A percentile compares a stretch with the other conserved stretches of the same genome.
phyloP scores from a whole-genome alignment of 192 early-diverging fungal genomes.

The Diversispora epigaea region DNA sequence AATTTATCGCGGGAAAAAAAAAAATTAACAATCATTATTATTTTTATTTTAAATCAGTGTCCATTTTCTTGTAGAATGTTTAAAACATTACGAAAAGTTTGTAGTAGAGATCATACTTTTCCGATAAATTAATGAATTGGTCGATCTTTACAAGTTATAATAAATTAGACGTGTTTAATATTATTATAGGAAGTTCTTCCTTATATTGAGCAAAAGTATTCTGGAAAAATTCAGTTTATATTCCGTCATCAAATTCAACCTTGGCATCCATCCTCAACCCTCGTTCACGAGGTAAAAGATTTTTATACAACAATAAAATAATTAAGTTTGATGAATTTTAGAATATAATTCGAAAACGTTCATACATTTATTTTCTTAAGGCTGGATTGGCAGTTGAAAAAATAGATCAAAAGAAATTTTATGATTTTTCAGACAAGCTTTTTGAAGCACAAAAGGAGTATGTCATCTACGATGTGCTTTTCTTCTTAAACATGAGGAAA shows the following conservation, averaged over 20 bases:
- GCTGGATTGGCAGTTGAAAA: slow-evolving; percentile 70
- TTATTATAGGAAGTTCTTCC: slow-evolving; percentile 55
- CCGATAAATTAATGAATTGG: neutral
- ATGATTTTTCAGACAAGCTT: slow-evolving; percentile 50
- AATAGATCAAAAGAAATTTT: slow-evolving; percentile 56
- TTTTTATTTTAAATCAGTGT: slow-evolving; percentile 38
- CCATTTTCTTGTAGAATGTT: slow-evolving; percentile 69
- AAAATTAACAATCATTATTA: neutral
- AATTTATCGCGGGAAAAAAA: neutral
- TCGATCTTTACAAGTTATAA: neutral
- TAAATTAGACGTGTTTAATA: slow-evolving; percentile 17
- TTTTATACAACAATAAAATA: neutral
- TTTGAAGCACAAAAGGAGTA: slow-evolving; percentile 63
- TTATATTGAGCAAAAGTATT: slow-evolving; percentile 42
- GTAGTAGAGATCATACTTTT: slow-evolving; percentile 2
- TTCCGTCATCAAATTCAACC: slow-evolving; percentile 85
- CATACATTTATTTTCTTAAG: slow-evolving; percentile 8
- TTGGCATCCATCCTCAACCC: slow-evolving; percentile 75
- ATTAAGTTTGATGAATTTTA: slow-evolving; percentile 12
- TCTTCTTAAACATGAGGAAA: neutral
- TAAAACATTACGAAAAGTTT: slow-evolving; percentile 45
- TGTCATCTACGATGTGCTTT: slow-evolving; percentile 1
- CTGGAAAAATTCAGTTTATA: slow-evolving; percentile 57
- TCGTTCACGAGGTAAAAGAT: slow-evolving; percentile 66
- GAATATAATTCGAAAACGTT: no score